Percentiles rank a stretch among this genome's conserved stretches.
These are phyloP conservation scores for Pseudevernia furfuracea DNA, from an alignment of 495 filamentous ascomycete genomes.

Conservation along the genomic window DNA sequence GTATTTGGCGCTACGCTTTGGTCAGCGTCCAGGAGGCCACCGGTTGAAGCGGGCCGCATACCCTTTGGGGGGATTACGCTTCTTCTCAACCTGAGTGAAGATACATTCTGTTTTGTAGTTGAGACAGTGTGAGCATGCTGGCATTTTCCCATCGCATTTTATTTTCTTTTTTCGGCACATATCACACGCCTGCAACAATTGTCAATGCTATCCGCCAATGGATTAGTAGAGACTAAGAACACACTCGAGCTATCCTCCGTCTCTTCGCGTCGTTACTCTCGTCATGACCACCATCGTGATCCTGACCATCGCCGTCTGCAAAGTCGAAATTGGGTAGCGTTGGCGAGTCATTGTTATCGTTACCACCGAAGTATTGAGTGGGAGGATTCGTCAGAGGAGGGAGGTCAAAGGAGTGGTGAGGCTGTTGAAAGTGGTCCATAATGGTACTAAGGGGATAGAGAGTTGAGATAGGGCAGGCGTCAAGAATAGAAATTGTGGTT, in stretches of 20 bases:
- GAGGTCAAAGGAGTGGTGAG: conserved; percentile 41
- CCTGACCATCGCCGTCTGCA: conserved; percentile 49
- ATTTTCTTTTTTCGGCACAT: conserved; percentile 99
- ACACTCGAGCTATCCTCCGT: conserved; percentile 83
- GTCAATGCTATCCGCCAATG: conserved; percentile 24
- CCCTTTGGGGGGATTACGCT: conserved; percentile 95
- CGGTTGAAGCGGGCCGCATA: conserved; percentile 35
- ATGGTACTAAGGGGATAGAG: background rate
- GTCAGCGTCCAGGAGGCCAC: conserved; percentile 19
- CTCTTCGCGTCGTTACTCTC: conserved; percentile 76
- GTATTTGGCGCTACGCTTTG: conserved; percentile 73
- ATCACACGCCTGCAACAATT: conserved; percentile 69
- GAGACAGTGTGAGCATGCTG: conserved; percentile 88
- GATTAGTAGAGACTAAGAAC: conserved; percentile 25
- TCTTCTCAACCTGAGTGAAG: conserved; percentile 98
- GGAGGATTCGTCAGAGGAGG: conserved; percentile 51
- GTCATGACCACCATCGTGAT: conserved; percentile 44
- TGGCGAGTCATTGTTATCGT: conserved; percentile 53
- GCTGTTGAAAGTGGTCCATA: conserved; percentile 25
- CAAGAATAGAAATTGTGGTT: background rate
- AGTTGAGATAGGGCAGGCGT: background rate
- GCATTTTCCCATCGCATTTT: conserved; percentile 96
- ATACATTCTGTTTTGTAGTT: conserved; percentile 99
- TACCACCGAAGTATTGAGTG: conserved; percentile 62
- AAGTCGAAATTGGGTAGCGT: conserved; percentile 47